Evolutionary conservation across 768 basidiomycete species (phyloP).

Genomic region (Macrolepiota albuminosa): DNA sequence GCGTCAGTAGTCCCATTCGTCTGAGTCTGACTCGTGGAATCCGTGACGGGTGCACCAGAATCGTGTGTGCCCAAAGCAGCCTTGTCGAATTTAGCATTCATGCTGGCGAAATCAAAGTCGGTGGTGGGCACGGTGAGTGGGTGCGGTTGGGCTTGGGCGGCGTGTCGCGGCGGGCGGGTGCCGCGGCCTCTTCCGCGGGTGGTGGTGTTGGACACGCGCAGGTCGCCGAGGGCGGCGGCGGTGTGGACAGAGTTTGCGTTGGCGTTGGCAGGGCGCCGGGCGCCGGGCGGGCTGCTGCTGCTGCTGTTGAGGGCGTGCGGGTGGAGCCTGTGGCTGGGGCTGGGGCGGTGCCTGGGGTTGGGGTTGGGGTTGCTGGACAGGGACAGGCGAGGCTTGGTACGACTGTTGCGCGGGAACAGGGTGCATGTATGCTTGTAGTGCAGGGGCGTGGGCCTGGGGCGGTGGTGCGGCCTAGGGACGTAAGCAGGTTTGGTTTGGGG

Average conservation of each 20-base stretch:
- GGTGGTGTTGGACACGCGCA: slow-evolving; percentile 38
- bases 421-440: slow-evolving; percentile 9
- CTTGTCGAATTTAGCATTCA: slow-evolving; percentile 82
- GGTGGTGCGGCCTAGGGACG: slow-evolving; percentile 9
- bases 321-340: slow-evolving; percentile 10
- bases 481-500: not conserved
- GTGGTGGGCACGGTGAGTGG: slow-evolving; percentile 61
- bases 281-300: not conserved
- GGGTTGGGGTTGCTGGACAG: slow-evolving; percentile 9
- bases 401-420: not conserved
- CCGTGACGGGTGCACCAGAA: not conserved
- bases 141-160: not conserved
- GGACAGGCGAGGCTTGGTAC: not conserved
- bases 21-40: too few relatives aligned
- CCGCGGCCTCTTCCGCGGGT: slow-evolving; percentile 18
- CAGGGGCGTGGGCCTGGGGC: slow-evolving; percentile 10
- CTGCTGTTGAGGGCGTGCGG: too few relatives aligned
- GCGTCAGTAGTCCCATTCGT: slow-evolving; percentile 15
- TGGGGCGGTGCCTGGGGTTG: not conserved
- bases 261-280: slow-evolving; percentile 24
- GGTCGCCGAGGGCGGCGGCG: slow-evolving; percentile 54
- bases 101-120: slow-evolving; percentile 79
- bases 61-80: slow-evolving; percentile 35
- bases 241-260: slow-evolving; percentile 52
- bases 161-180: slow-evolving; percentile 6